Base-by-base conservation (phyloP, 1,139 yeast species). In the Eremothecium gossypii region DNA sequence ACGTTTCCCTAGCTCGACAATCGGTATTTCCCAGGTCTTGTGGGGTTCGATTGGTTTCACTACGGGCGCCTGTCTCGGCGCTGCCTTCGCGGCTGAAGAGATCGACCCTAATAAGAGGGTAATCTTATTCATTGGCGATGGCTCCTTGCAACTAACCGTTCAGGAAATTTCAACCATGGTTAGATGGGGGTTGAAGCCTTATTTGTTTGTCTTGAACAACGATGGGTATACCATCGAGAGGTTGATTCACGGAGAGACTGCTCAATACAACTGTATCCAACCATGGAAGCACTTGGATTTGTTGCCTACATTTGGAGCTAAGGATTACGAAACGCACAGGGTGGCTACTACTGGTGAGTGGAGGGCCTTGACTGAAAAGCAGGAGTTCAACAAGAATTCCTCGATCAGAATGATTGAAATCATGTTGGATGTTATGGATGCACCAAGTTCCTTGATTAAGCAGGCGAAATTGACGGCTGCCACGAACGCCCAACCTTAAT, bases 21-120 rank as follows among this genome's bases (percentile, higher is more conserved):
- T 73, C 43, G 87, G 87, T 51, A 82, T 82, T 48, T 79, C 87
- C 32, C 91, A 82, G 65, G 86, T 81, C 11, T 68, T 82, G 54
- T 82, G 86, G 84, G 91, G 89, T 33, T 80, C 89, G 13, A 81
- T 82, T 63, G 93, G 91, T 49, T 82, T 68, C 67, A 75, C 91
- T 2, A 83, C 80, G 17, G 91, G 91, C 51, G 81, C 91, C 32
- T 73, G 83, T 12, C 64, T 77, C 42, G 91, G 91, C 58, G 89
- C 89, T 7, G 77, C 77, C n/a, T 72, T 80, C 69, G 91, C 87
- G 7, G 79, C 83, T 39, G 74, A 73, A 54, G 91, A 82, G 58
- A 52, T 76, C 38, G 76, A 77, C 53, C 74, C 76, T 26, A 58
- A 60, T 40, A 76, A 74, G 56, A 72, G 91, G 66, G 86, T 80